These are phyloP conservation scores for Exophiala alcalophila DNA, from an alignment of 2,329 filamentous ascomycete genomes.

Conservation along the genomic window DNA sequence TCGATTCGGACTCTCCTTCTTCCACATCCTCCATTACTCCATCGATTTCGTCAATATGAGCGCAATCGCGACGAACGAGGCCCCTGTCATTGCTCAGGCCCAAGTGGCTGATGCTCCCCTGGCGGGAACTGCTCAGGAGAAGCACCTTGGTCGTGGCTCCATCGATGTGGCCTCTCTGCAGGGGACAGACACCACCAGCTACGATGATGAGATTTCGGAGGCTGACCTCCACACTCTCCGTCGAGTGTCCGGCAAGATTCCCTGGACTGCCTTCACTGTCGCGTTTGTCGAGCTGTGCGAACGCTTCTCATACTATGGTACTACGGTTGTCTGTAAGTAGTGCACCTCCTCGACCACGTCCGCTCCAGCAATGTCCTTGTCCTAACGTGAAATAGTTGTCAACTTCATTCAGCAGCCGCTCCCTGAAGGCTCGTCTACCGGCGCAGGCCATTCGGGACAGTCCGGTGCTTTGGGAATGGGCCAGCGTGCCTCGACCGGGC, in stretches of 20 bases:
- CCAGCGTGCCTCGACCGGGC: conserved; percentile 53
- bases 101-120: conserved; percentile 15
- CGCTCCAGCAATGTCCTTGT: conserved; percentile 46
- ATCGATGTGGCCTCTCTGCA: conserved; percentile 14
- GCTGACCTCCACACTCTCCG: conserved; percentile 27
- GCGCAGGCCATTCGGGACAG: conserved; percentile 50
- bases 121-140: conserved; percentile 19
- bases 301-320: conserved; percentile 32
- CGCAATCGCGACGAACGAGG: conserved; percentile 21
- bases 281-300: conserved; percentile 31
- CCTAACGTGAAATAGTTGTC: conserved; percentile 44
- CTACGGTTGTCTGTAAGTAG: conserved; percentile 24
- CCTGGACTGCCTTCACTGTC: conserved; percentile 27
- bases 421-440: conserved; percentile 54
- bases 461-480: conserved; percentile 60
- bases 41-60: conserved; percentile 20
- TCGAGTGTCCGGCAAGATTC: conserved; percentile 29
- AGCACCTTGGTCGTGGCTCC: conserved; percentile 20
- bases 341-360: conserved; percentile 53
- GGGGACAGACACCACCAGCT: neutral
- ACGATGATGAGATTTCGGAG: conserved; percentile 27
- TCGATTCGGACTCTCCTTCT: too few relatives aligned
- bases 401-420: conserved; percentile 61
- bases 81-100: conserved; percentile 22
- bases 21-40: neutral